These are phyloP conservation scores for Saccharomycopsis javanensis DNA, from an alignment of 805 yeast genomes.

Conservation along the genomic window DNA sequence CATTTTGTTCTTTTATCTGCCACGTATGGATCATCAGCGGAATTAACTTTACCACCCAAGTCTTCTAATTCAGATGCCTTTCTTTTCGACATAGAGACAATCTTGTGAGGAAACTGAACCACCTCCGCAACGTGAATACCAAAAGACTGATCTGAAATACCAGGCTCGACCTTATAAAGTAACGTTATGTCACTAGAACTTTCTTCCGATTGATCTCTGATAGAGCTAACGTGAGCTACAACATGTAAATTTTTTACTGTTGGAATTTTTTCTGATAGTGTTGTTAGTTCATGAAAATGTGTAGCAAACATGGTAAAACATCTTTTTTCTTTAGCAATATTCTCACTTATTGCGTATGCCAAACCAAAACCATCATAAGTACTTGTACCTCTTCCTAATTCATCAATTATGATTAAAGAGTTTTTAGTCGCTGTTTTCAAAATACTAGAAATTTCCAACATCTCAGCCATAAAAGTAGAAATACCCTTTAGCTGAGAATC, in stretches of 20 bases:
- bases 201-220: constrained; percentile 22
- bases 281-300: constrained; percentile 93
- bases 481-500: constrained; percentile 96
- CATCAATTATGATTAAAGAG: constrained; percentile 85
- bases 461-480: constrained; percentile 93
- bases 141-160: constrained; percentile 91
- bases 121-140: constrained; percentile 97
- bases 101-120: constrained; percentile 85
- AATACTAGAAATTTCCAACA: constrained; percentile 89
- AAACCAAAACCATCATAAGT: constrained; percentile 97
- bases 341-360: constrained; percentile 93
- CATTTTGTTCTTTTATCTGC: constrained; percentile 43
- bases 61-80: constrained; percentile 83
- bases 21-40: constrained; percentile 31
- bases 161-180: constrained; percentile 88
- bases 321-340: constrained; percentile 56
- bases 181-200: constrained; percentile 66
- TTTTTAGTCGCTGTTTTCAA: constrained; percentile 67
- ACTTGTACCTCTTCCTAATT: constrained; percentile 76
- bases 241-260: constrained; percentile 82
- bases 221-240: constrained; percentile 74
- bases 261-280: constrained; percentile 50
- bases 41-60: constrained; percentile 31
- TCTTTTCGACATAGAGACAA: constrained; percentile 89
- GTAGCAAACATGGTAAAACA: constrained; percentile 92